Evolutionary conservation across 352 stramenopile species (phyloP), one percentile per base, ranked within the genome.

Genomic region (Globisporangium cystogenes): DNA sequence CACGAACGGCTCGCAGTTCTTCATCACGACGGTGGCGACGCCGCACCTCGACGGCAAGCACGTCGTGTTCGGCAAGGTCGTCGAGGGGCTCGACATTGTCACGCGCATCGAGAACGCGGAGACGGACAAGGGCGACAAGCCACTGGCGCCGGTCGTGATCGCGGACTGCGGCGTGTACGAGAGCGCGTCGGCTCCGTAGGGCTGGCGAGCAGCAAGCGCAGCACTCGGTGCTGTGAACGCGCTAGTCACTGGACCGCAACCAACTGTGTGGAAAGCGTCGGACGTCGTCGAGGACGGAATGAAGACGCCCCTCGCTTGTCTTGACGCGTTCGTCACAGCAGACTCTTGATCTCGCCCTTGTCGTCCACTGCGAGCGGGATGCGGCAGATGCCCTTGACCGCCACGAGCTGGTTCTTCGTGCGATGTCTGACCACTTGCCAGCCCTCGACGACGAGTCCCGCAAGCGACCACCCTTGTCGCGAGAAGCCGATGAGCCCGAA

Each of bases 1-100:
- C 67, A 98, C 96, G 54, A 99, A 99, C 69, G 93, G 95, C 46
- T 98, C 90, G 53, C 96, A 99, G 86, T 98, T 99, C 73, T 99
- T 98, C 73, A 89, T 99, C 67, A 96, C 86, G 68, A 91, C 87
- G 24, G 82, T 91, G 59, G 70, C 95, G 48, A 99, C 95, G 57
- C 86, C 93, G 31, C 98, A 97, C 70, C 79, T 99, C 49, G 96
- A 99, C 65, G 93, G 89, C 62, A 98, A 98, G 76, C 97, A 99
- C 84, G 93, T 98, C 36, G 97, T 99, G 7, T 99, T 99, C 72
- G 96, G 96, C 39, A 83, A 87, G 58, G 90, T 97, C 11, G 72
- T 96, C 23, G 86, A 96, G 36, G 89, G 92, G 42, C 85, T 94
- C 60, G 88, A 97, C 57, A 60, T 98, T 50, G 78, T 99, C 21